Percentiles rank a stretch among this genome's conserved stretches.
phyloP scores from a whole-genome alignment of 345 rosid species.

The Syzygium aromaticum region DNA sequence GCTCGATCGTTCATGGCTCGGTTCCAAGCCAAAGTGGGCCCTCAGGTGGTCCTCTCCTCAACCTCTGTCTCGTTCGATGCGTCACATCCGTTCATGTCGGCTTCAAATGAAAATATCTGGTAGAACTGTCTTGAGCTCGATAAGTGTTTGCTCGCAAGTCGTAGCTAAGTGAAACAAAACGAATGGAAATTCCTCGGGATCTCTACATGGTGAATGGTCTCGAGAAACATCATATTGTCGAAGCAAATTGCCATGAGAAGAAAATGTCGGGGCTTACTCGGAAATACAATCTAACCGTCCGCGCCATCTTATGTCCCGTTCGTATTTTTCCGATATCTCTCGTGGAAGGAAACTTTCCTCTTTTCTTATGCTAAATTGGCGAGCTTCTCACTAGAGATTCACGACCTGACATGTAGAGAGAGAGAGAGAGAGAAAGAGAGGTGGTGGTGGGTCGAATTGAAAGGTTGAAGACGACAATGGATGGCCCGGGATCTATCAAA shows the following conservation, averaged over 20 bases:
- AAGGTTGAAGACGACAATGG: too few species aligned
- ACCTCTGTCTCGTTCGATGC: not conserved
- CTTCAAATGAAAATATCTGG: not conserved
- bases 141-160: not conserved
- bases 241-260: not conserved
- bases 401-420: too few species aligned
- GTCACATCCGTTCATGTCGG: not conserved
- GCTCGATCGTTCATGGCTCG: not conserved
- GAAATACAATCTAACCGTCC: not conserved
- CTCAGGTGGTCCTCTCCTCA: not conserved
- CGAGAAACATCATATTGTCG: not conserved
- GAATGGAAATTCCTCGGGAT: not conserved
- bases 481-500: not conserved
- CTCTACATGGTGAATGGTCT: not conserved
- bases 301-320: not conserved
- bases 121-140: not conserved
- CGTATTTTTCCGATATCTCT: too few species aligned
- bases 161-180: not conserved
- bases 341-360: too few species aligned
- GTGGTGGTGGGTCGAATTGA: too few species aligned
- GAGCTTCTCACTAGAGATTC: too few species aligned
- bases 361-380: too few species aligned
- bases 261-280: not conserved
- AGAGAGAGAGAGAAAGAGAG: too few species aligned
- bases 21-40: not conserved